phyloP scores from a whole-genome alignment of 2,329 filamentous ascomycete genomes.

The Onygenales sp. region DNA sequence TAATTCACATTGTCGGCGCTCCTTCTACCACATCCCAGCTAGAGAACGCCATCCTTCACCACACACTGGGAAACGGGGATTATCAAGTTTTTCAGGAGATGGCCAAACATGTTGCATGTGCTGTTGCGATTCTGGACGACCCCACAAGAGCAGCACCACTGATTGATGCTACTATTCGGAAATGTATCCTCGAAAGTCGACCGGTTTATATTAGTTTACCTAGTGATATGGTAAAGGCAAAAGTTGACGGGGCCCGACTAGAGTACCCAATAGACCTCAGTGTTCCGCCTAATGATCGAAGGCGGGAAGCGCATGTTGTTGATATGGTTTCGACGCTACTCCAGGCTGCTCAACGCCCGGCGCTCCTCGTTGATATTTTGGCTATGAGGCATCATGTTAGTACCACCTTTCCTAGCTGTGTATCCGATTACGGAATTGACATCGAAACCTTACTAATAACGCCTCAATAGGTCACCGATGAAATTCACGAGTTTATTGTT shows the following conservation, averaged over 20 bases:
- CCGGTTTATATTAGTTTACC: slow-evolving; percentile 80
- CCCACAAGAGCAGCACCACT: slow-evolving; percentile 60
- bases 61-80: slow-evolving; percentile 67
- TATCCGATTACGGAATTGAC: neutral
- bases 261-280: slow-evolving; percentile 60
- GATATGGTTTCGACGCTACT: slow-evolving; percentile 67
- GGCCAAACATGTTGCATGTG: slow-evolving; percentile 61
- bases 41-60: slow-evolving; percentile 45
- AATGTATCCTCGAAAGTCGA: slow-evolving; percentile 64
- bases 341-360: slow-evolving; percentile 60
- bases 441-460: neutral
- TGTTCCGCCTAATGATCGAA: slow-evolving; percentile 55
- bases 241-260: slow-evolving; percentile 64
- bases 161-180: slow-evolving; percentile 66
- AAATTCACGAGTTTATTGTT: slow-evolving; percentile 62
- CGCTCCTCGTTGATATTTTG: slow-evolving; percentile 76
- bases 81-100: slow-evolving; percentile 77
- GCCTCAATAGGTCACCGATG: slow-evolving; percentile 49
- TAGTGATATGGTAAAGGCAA: slow-evolving; percentile 67
- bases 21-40: slow-evolving; percentile 41
- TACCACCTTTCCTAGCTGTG: slow-evolving; percentile 49
- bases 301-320: slow-evolving; percentile 73
- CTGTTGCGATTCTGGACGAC: slow-evolving; percentile 60
- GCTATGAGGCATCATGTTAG: slow-evolving; percentile 29
- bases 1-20: slow-evolving; percentile 53